A percentile compares a stretch with the other conserved stretches of the same genome.
phyloP scores from a whole-genome alignment of 163 green algal genomes.

The Prototheca cutis region DNA sequence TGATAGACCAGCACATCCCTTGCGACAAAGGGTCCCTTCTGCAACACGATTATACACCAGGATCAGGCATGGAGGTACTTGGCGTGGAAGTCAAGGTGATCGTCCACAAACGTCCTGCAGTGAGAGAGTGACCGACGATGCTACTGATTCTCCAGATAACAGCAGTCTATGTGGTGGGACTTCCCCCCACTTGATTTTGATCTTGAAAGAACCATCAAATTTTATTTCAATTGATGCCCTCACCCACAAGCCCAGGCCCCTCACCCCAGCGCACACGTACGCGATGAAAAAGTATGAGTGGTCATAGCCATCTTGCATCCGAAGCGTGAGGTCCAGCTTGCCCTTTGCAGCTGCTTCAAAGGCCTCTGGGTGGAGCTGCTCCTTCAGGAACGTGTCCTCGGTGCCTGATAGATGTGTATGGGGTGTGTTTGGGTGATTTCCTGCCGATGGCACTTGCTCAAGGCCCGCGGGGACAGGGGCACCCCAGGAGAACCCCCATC shows the following conservation, averaged over 20 bases:
- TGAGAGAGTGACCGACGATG: not conserved
- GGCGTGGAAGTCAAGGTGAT: slow-evolving; percentile 79
- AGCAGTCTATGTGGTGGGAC: too few relatives aligned
- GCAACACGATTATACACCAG: not conserved
- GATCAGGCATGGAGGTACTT: slow-evolving; percentile 11
- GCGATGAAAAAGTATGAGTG: slow-evolving; percentile 92
- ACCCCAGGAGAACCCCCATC: too few relatives aligned
- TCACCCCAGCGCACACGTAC: not conserved
- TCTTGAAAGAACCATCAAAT: too few relatives aligned
- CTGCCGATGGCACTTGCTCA: too few relatives aligned
- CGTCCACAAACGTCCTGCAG: slow-evolving; percentile 65
- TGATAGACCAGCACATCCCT: too few relatives aligned
- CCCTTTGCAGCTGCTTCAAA: slow-evolving; percentile 57
- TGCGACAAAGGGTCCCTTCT: too few relatives aligned
- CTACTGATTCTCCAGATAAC: too few relatives aligned
- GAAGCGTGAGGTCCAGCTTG: slow-evolving; percentile 41
- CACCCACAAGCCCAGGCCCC: not conserved
- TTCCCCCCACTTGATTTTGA: too few relatives aligned
- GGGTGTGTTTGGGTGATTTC: too few relatives aligned
- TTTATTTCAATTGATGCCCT: too few relatives aligned
- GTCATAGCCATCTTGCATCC: slow-evolving; percentile 55
- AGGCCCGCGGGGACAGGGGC: too few relatives aligned
- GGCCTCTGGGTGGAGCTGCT: slow-evolving; percentile 66
- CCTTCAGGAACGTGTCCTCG: slow-evolving; percentile 54
- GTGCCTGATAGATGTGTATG: slow-evolving; percentile 12